Base-by-base conservation (phyloP, 768 basidiomycete genomes). In the Cystobasidium ongulense region DNA sequence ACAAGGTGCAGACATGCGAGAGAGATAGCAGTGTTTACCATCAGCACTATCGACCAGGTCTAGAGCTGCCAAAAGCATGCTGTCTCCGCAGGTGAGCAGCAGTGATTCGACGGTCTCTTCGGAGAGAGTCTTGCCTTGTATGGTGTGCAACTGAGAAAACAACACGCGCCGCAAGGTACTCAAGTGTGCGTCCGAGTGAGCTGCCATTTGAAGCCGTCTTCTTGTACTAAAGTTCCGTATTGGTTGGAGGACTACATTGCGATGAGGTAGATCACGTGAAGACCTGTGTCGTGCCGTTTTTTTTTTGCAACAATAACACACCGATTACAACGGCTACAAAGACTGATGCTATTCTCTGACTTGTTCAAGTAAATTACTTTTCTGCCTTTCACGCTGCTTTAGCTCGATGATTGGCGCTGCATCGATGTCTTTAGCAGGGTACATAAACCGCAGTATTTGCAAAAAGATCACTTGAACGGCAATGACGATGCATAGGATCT, bases 381-480 rank as follows among this genome's bases (percentile, higher is more conserved):
- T 17, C 2, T 7, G 31, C 23, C 31, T 7, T 31, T 59, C 36
- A 35, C 35, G 67, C 17, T 71, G 46, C 50, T 25, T 36, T 29
- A 38, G 50, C 75, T 53, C 52, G 52, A 74, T 39, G 31, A 38
- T 18, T 13, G 78, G 78, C 1, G 77, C 92, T 76, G 86, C 87
- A 80, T 95, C 90, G 65, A 96, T 82, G 71, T 87, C 84, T 25
- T 88, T 86, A 57, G 88, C 83, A 0, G 95, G 95, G 79, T 87
- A 85, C 84, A 87, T 88, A 88, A 87, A 90, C 78, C 96, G 92
- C 1, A 99, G 83, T 62, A 91, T 83, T 76, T 87, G 78, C 80
- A 91, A 92, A 81, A 96, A 95, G 8, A 95, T 80, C 79, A 91
- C 92, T 77, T 93, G 89, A 0, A 98, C 90, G 33, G 93, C 84